Base-by-base conservation (phyloP, 2,329 filamentous ascomycete genomes). In the Botrytis galanthina region DNA sequence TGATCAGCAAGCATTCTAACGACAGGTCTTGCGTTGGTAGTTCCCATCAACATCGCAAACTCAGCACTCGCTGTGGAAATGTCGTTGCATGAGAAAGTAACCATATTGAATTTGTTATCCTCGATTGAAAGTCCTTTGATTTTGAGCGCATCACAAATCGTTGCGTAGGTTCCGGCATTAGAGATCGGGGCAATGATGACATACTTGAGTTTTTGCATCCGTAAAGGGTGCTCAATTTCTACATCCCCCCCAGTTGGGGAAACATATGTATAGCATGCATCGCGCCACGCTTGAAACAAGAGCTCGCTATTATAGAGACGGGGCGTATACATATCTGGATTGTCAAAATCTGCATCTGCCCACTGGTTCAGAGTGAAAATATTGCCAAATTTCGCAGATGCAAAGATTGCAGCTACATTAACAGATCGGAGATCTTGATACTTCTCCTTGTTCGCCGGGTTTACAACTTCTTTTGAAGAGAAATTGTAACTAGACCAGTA, bases 241-340 rank as follows among this genome's bases (percentile, higher is more conserved):
- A 29, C 7, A 32, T 57, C 14, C n/a, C 14, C n/a, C 51, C 51
- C 51, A 32, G 4, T 57, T 6, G n/a, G 51, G 3, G 51, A 4
- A 57, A n/a, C n/a, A 57, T 57, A 29, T 29, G 51, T 16, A 18
- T 6, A 6, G 4, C 51, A 57, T 29, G 51, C 4, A 57, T 57
- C 51, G 51, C 51, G 51, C 51, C 51, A 57, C 20, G 48, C 5
- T 54, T 54, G 48, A n/a, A 54, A 54, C 16, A 54, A 54, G 48
- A 54, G 51, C 51, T 57, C 51, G n/a, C 51, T 57, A 57, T 57
- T 57, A n/a, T n/a, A 57, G n/a, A 57, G 51, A 57, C 51, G 51
- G 14, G n/a, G 51, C n/a, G 51, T 29, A 32, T 18, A 7, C 7
- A 57, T 3, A 29, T 18, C n/a, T 3, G 51, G 14, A 18, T 4